phyloP scores from a whole-genome alignment of 2,329 filamentous ascomycete species.

The Orbilia quercus region DNA sequence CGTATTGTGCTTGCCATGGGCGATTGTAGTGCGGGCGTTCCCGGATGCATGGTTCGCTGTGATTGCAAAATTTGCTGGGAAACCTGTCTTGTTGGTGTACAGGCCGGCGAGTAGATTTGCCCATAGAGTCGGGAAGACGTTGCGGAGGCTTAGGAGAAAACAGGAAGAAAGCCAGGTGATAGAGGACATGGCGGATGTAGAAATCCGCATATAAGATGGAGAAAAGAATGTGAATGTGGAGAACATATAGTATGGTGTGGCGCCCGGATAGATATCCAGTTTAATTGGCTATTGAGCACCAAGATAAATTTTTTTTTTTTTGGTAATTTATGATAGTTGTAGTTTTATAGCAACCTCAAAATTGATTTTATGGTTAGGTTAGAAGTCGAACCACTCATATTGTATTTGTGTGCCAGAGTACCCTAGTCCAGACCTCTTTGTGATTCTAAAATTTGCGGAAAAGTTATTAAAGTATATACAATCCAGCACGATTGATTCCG shows the following conservation, averaged over 20 bases:
- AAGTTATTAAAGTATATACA: too few relatives aligned
- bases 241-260: not conserved
- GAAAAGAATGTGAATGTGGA: not conserved
- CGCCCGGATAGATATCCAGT: not conserved
- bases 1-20: constrained; percentile 67
- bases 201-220: constrained; percentile 6
- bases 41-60: constrained; percentile 70
- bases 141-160: constrained; percentile 20
- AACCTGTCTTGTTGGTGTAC: constrained; percentile 5
- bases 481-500: too few relatives aligned
- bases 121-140: not conserved
- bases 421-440: too few relatives aligned
- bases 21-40: constrained; percentile 66
- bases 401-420: too few relatives aligned
- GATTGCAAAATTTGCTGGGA: constrained; percentile 11
- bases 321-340: too few relatives aligned
- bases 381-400: too few relatives aligned
- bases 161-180: constrained; percentile 12
- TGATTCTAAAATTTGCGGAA: too few relatives aligned
- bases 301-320: too few relatives aligned
- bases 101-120: constrained; percentile 4
- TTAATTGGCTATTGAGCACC: too few relatives aligned
- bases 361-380: too few relatives aligned
- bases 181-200: constrained; percentile 9
- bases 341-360: too few relatives aligned